Percentiles rank a stretch among this genome's conserved stretches.
These are phyloP conservation scores for Incumbomyces delicatus DNA, from an alignment of 2,329 filamentous ascomycete species.

Conservation along the genomic window DNA sequence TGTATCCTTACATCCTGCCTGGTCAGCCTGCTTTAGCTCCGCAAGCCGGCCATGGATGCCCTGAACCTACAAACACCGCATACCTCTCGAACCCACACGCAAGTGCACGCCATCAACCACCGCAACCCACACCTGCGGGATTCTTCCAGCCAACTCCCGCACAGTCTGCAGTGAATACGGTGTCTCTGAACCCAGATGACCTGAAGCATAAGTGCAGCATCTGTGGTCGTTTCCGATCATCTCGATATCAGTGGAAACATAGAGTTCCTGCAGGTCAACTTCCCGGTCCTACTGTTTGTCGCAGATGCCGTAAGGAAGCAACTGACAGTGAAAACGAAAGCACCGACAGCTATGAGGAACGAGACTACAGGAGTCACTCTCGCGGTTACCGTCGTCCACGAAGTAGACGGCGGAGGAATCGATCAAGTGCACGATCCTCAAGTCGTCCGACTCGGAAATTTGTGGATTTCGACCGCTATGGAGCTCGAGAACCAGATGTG, in stretches of 20 bases:
- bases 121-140: conserved; percentile 1
- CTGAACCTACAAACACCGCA: neutral
- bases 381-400: neutral
- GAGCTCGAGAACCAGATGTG: neutral
- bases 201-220: conserved; percentile 19
- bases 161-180: neutral
- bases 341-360: conserved; percentile 9
- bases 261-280: conserved; percentile 16
- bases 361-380: neutral
- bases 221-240: conserved; percentile 19
- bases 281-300: conserved; percentile 17
- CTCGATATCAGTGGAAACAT: conserved; percentile 19
- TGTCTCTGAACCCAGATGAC: conserved; percentile 6
- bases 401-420: neutral
- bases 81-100: too few species aligned
- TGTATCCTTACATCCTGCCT: conserved; percentile 4
- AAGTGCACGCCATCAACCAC: conserved; percentile 3
- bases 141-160: neutral
- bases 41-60: neutral
- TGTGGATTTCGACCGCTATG: conserved; percentile 3
- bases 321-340: conserved; percentile 18
- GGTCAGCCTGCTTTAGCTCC: neutral
- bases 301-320: conserved; percentile 15
- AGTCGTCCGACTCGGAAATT: neutral
- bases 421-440: conserved; percentile 1